Conservation (phyloP, 164 flowering plant species). For the Tinospora cordifolia region DNA sequence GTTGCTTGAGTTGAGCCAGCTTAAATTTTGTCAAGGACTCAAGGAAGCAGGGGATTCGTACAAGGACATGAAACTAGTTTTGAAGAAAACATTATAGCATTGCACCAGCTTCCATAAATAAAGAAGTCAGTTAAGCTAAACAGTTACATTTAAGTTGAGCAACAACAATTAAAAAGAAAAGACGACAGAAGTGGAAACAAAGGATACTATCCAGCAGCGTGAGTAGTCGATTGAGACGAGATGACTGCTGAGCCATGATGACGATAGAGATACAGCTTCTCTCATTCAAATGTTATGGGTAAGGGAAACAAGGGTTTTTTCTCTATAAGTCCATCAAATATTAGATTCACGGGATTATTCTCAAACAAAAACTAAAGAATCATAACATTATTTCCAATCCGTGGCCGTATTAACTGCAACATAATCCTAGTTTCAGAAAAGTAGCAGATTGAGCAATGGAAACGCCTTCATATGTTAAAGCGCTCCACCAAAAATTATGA, state of each 20-base stretch:
- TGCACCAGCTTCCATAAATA: background rate
- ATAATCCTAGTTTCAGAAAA: background rate
- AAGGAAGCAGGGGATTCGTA: conserved; percentile 6
- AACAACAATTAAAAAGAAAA: background rate
- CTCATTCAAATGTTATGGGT: conserved; percentile 22
- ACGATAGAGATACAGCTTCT: conserved; percentile 16
- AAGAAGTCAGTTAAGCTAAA: conserved; percentile 2
- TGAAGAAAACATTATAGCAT: too few relatives aligned
- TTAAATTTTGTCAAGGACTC: conserved; percentile 29
- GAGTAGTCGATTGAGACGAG: conserved; percentile 84
- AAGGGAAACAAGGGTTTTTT: conserved; percentile 6
- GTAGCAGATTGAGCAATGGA: background rate
- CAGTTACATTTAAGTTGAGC: background rate
- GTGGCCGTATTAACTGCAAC: conserved; percentile 2
- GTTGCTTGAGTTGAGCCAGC: conserved; percentile 97
- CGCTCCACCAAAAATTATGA: background rate
- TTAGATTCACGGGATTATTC: too few relatives aligned
- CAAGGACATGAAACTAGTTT: background rate
- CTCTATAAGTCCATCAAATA: too few relatives aligned
- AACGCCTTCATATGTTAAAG: background rate
- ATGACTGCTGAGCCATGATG: conserved; percentile 81
- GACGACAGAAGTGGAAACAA: conserved; percentile 1
- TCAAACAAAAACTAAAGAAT: too few relatives aligned
- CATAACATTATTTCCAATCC: too few relatives aligned
- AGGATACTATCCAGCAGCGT: conserved; percentile 88